Percentiles rank a stretch among this genome's conserved stretches.
Conservation (phyloP, 352 stramenopile species). For the Phytophthora gonapodyides region DNA sequence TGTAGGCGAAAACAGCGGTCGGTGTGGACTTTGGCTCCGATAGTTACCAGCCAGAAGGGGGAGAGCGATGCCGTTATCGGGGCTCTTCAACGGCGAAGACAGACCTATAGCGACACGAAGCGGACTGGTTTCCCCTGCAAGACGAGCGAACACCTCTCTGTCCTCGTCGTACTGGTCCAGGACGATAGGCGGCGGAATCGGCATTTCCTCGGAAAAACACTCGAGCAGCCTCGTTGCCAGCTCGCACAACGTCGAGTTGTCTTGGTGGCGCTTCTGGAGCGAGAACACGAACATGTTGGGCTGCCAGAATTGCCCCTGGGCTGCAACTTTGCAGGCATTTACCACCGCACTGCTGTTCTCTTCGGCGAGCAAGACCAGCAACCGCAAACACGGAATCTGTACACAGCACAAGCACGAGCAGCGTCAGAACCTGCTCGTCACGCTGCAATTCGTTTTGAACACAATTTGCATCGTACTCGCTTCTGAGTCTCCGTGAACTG, state of each 20-base stretch:
- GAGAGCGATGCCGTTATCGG: slow-evolving; percentile 33
- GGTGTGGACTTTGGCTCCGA: slow-evolving; percentile 21
- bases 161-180: slow-evolving; percentile 32
- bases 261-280: slow-evolving; percentile 69
- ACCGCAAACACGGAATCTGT: slow-evolving; percentile 57
- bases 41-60: slow-evolving; percentile 34
- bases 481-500: slow-evolving; percentile 58
- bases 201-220: slow-evolving; percentile 58
- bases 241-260: slow-evolving; percentile 49
- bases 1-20: slow-evolving; percentile 48
- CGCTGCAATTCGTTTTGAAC: not conserved
- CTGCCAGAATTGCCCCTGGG: slow-evolving; percentile 71
- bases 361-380: slow-evolving; percentile 62
- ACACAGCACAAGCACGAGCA: slow-evolving; percentile 14
- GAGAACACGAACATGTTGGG: slow-evolving; percentile 84
- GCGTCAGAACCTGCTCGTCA: slow-evolving; percentile 4
- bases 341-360: slow-evolving; percentile 56
- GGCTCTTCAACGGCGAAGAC: slow-evolving; percentile 11
- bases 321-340: slow-evolving; percentile 59
- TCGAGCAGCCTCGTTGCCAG: slow-evolving; percentile 47
- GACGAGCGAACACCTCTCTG: not conserved
- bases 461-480: slow-evolving; percentile 42
- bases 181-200: slow-evolving; percentile 55
- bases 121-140: slow-evolving; percentile 3
- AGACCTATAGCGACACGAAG: slow-evolving; percentile 2